Evolutionary conservation across 257 asterid species (phyloP), one percentile per base, ranked within the genome.

Genomic region (Jacaranda copaia): DNA sequence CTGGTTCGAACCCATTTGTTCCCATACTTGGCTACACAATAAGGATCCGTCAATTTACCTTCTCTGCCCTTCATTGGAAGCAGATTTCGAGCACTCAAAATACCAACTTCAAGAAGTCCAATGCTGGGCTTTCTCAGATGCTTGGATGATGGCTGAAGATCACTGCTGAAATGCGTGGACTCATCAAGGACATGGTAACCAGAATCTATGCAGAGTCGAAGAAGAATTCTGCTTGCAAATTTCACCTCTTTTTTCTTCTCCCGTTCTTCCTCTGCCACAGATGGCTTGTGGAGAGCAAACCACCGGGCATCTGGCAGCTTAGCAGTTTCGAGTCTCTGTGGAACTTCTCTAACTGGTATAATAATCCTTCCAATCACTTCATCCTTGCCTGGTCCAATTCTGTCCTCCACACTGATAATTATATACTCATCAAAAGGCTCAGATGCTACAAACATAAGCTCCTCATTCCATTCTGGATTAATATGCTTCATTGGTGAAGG

Each of bases 101-200:
- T 91, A 13, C 99, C 99, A 15, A 94, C 73, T 85, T 94, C 97
- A 59, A 94, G 96, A 81, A 92, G 79, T 14, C 99, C 99, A 25
- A 94, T 84, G 63, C 87, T 72, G 15, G 92, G 87, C 81, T 91
- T 92, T 63, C 98, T 81, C 75, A 94, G 68, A 57, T 64, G 77
- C 69, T 87, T 92, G 0, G 96, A 86, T 2, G 98, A 88, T 1
- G 99, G 99, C 83, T 87, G 95, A 66, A 91, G 95, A 82, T 94
- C 96, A 36, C 99, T 94, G 84, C 97, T 94, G 78, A 85, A 94
- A 81, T 91, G 94, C 0, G 95, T 91, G 20, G 97, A 87, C 81
- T 94, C 99, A 11, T 94, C 99, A 56, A 92, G 91, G 25, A 94
- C 99, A 70, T 94, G 99, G 82, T 94, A 94, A 35, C 94, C 97